Evolutionary conservation across 495 filamentous ascomycete genomes (phyloP).

Genomic region (Letharia columbiana): DNA sequence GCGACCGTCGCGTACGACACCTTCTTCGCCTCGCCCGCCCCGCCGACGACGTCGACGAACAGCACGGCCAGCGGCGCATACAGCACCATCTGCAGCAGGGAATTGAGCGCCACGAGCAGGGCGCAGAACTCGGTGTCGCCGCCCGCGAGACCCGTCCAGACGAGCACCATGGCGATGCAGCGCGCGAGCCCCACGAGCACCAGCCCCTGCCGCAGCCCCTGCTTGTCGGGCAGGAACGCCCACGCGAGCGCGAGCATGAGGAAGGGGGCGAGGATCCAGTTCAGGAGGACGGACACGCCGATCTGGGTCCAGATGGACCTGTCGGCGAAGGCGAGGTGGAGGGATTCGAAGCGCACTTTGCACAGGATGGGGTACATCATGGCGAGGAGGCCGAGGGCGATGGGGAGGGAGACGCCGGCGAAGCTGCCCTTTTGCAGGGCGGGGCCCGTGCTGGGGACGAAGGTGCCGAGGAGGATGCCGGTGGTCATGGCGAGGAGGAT

Average conservation of each 20-base stretch:
- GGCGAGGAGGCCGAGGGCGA: conserved; percentile 72
- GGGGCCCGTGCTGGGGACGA: conserved; percentile 52
- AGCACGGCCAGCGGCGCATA: conserved; percentile 74
- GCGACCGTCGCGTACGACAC: conserved; percentile 66
- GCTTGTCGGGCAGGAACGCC: conserved; percentile 72
- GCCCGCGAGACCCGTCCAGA: conserved; percentile 71
- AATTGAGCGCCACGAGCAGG: conserved; percentile 83
- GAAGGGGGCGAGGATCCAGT: conserved; percentile 86
- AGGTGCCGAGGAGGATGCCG: conserved; percentile 73
- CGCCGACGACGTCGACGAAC: conserved; percentile 64
- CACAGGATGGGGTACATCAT: conserved; percentile 97
- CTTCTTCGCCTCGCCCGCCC: conserved; percentile 23
- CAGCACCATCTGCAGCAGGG: conserved; percentile 75
- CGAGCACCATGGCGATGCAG: conserved; percentile 80
- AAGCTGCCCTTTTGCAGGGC: conserved; percentile 65
- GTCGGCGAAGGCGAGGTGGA: conserved; percentile 59
- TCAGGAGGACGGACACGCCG: conserved; percentile 65
- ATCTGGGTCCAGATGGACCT: conserved; percentile 71
- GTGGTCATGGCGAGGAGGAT: conserved; percentile 78
- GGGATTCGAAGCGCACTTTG: conserved; percentile 77
- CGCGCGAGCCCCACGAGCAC: conserved; percentile 71
- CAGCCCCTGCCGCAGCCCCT: conserved; percentile 58
- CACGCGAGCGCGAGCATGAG: conserved; percentile 77
- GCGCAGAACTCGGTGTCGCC: conserved; percentile 82
- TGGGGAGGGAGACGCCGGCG: conserved; percentile 65